phyloP scores from a whole-genome alignment of 2,329 filamentous ascomycete species.

The Paecilomyces sp. region DNA sequence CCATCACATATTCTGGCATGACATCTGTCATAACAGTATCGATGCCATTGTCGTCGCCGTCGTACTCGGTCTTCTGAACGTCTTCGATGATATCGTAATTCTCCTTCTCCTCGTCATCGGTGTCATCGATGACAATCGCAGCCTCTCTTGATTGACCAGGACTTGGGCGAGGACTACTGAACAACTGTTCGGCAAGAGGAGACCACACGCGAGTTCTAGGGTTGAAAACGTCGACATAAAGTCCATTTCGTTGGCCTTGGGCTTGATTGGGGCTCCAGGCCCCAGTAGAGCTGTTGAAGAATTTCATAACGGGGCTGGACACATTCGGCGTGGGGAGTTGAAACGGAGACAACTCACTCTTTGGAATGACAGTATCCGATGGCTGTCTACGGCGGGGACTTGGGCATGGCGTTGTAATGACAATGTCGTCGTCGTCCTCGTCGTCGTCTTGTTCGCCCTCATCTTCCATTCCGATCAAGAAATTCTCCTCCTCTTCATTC shows the following conservation, averaged over 20 bases:
- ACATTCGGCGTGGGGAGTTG: background rate
- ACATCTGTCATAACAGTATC: background rate
- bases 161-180: background rate
- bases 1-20: too few species aligned
- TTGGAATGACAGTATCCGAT: background rate
- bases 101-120: background rate
- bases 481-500: background rate
- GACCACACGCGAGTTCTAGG: background rate
- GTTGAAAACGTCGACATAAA: background rate
- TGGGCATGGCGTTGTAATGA: background rate
- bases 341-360: background rate
- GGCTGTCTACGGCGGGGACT: background rate
- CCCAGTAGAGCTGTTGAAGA: background rate
- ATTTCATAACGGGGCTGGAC: background rate
- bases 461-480: too few species aligned
- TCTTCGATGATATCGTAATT: background rate
- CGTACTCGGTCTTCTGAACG: background rate
- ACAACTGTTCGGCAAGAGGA: background rate
- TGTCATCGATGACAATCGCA: background rate
- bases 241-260: background rate
- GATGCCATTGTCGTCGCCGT: background rate
- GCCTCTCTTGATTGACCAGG: background rate
- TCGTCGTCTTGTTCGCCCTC: too few species aligned
- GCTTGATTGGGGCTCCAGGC: background rate
- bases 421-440: background rate